phyloP scores from a whole-genome alignment of 2,329 filamentous ascomycete species.

The Orbilia quercus region DNA sequence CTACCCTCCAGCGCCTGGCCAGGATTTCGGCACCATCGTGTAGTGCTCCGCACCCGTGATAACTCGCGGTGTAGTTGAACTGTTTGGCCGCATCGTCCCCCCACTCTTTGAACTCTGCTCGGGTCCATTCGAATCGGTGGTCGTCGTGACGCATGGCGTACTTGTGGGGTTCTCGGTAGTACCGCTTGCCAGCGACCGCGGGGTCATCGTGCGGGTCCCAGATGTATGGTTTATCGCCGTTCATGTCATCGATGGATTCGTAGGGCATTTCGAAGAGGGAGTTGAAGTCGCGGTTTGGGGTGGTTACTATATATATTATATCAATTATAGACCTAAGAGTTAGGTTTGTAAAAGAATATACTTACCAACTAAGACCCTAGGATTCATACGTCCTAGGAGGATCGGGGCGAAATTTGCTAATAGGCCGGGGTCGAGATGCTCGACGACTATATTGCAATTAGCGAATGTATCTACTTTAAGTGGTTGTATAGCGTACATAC shows the following conservation, averaged over 20 bases:
- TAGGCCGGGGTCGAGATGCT: slow-evolving; percentile 59
- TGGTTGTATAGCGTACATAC: slow-evolving; percentile 31
- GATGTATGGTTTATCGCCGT: slow-evolving; percentile 35
- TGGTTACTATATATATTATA: slow-evolving; percentile 56
- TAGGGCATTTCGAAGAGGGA: slow-evolving; percentile 59
- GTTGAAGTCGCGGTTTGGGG: slow-evolving; percentile 60
- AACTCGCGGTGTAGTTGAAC: slow-evolving; percentile 58
- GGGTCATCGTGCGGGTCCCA: slow-evolving; percentile 52
- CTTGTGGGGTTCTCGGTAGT: slow-evolving; percentile 45
- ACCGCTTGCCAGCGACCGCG: slow-evolving; percentile 28
- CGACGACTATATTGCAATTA: slow-evolving; percentile 57
- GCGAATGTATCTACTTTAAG: background rate
- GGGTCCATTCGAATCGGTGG: slow-evolving; percentile 60
- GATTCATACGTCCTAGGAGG: slow-evolving; percentile 58
- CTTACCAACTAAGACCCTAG: slow-evolving; percentile 50
- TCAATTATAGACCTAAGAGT: background rate
- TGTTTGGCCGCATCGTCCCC: slow-evolving; percentile 54
- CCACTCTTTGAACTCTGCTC: slow-evolving; percentile 58
- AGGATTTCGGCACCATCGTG: slow-evolving; percentile 56
- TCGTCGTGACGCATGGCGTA: slow-evolving; percentile 60
- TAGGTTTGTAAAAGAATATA: background rate
- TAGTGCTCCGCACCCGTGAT: slow-evolving; percentile 58
- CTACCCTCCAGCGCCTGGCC: slow-evolving; percentile 50
- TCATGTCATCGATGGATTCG: slow-evolving; percentile 35
- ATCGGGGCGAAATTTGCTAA: slow-evolving; percentile 57